These are phyloP conservation scores for Kalmanozyma brasiliensis DNA, from an alignment of 1,284 basidiomycete species.

Conservation along the genomic window DNA sequence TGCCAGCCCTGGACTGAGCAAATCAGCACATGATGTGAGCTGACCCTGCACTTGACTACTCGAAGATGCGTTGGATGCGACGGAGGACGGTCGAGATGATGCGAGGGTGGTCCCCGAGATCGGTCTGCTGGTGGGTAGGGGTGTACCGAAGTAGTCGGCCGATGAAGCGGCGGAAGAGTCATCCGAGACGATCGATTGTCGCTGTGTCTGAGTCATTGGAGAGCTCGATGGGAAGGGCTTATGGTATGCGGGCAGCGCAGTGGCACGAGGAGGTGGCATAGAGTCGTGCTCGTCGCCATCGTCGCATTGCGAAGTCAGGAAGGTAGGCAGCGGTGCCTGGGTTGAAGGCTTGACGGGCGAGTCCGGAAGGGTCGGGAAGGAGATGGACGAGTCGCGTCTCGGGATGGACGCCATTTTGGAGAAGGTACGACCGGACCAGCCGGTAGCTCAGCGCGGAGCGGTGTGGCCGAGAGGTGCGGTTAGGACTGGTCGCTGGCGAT, in stretches of 20 bases:
- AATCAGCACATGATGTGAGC: constrained; percentile 39
- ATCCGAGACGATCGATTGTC: constrained; percentile 41
- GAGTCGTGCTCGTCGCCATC: constrained; percentile 2
- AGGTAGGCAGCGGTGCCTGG: constrained; percentile 16
- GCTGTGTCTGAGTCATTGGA: constrained; percentile 9
- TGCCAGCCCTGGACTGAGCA: constrained; percentile 54
- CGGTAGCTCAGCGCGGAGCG: background rate
- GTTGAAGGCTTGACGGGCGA: constrained; percentile 20
- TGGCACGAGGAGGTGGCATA: constrained; percentile 24
- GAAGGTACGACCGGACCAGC: background rate
- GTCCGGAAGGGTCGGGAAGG: constrained; percentile 34
- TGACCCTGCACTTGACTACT: constrained; percentile 41
- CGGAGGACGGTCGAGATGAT: constrained; percentile 50
- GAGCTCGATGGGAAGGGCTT: constrained; percentile 9
- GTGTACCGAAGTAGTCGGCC: constrained; percentile 19
- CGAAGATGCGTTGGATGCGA: constrained; percentile 46
- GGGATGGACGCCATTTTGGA: constrained; percentile 25
- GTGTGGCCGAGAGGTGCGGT: too few species aligned
- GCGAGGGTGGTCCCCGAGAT: constrained; percentile 36
- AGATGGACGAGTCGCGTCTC: constrained; percentile 37
- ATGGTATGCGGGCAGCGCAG: background rate
- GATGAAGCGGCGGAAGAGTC: constrained; percentile 43
- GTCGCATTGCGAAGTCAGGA: constrained; percentile 24
- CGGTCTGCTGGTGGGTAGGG: constrained; percentile 24
- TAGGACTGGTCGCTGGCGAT: too few species aligned